These are phyloP conservation scores for Nepenthes alata DNA, from an alignment of 179 eudicot genomes.

Conservation along the genomic window DNA sequence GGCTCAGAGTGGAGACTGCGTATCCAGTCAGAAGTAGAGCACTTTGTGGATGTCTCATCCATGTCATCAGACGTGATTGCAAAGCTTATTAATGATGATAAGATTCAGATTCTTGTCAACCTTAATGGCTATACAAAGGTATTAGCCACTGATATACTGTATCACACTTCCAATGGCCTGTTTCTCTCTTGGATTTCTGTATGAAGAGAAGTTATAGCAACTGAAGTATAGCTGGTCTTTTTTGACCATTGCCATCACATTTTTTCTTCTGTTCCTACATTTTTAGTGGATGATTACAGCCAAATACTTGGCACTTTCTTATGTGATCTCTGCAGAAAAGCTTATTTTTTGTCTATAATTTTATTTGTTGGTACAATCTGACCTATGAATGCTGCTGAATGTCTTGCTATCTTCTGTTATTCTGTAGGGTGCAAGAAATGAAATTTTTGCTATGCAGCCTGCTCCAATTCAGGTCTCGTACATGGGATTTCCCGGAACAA, in stretches of 20 bases:
- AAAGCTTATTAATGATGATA: slow-evolving; percentile 68
- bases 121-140: slow-evolving; percentile 99
- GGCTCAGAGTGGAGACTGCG: slow-evolving; percentile 92
- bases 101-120: slow-evolving; percentile 78
- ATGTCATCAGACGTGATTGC: slow-evolving; percentile 85
- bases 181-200: too few relatives aligned
- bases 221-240: too few relatives aligned
- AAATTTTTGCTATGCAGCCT: slow-evolving; percentile 98
- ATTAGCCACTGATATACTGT: background rate
- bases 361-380: background rate
- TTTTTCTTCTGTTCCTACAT: too few relatives aligned
- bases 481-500: slow-evolving; percentile 99
- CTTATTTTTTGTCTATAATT: background rate
- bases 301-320: background rate
- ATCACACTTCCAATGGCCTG: too few relatives aligned
- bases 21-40: slow-evolving; percentile 83
- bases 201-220: too few relatives aligned
- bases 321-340: background rate
- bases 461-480: slow-evolving; percentile 97
- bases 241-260: too few relatives aligned
- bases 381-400: background rate
- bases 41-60: slow-evolving; percentile 77
- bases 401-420: background rate
- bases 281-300: too few relatives aligned
- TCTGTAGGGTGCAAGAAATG: slow-evolving; percentile 93